phyloP scores from a whole-genome alignment of 2,329 filamentous ascomycete genomes.

The Chaetothyriales sp. region DNA sequence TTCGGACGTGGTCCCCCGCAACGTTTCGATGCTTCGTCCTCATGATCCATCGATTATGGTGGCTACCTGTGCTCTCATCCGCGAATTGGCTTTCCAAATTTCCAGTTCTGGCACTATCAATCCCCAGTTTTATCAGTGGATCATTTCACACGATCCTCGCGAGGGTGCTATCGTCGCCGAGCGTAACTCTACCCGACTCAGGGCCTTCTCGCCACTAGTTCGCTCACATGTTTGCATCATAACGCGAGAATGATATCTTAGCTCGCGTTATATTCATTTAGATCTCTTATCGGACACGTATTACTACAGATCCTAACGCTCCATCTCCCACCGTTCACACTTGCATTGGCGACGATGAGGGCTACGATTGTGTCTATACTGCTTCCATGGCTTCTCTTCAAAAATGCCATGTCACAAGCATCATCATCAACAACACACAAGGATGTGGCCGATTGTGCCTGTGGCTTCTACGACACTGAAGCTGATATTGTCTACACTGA shows the following conservation, averaged over 20 bases:
- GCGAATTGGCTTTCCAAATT: too few species aligned
- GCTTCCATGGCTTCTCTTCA: not conserved
- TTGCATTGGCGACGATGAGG: not conserved
- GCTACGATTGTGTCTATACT: not conserved
- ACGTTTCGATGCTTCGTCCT: not conserved
- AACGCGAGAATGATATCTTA: not conserved
- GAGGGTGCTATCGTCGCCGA: not conserved
- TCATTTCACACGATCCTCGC: not conserved
- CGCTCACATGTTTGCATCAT: not conserved
- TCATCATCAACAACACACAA: not conserved
- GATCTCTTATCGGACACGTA: not conserved
- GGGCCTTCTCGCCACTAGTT: not conserved
- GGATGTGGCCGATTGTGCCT: constrained; percentile 25
- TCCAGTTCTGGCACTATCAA: not conserved
- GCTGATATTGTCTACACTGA: constrained; percentile 33
- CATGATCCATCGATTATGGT: not conserved
- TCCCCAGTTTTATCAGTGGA: not conserved
- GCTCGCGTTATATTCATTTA: not conserved
- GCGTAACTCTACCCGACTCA: not conserved
- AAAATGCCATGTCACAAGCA: not conserved
- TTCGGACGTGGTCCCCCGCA: not conserved
- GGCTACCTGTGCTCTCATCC: too few species aligned
- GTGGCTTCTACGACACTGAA: constrained; percentile 32
- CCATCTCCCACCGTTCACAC: not conserved
- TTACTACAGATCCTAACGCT: not conserved